Evolutionary conservation across 495 filamentous ascomycete genomes (phyloP), one percentile per base, ranked within the genome.

Genomic region (Beverwykella pulmonaria): DNA sequence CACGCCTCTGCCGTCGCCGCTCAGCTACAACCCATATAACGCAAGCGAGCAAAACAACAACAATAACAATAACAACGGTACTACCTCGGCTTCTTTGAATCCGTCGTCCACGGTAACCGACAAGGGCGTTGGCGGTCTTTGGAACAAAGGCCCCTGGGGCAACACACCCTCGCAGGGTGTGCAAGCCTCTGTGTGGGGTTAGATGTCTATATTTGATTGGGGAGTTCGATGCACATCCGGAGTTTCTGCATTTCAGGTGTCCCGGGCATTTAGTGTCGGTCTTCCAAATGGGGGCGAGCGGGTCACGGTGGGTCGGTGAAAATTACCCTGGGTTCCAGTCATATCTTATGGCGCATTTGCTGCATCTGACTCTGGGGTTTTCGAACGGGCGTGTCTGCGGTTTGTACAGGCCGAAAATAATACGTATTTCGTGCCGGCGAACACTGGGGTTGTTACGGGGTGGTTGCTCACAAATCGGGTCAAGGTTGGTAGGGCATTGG

Each of bases 1-100:
- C 4, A 95, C 93, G 17, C 92, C 94, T 58, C 82, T 97, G 22
- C 90, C 92, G 23, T 97, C 93, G 29, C 93, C 94, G 4, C 77
- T 98, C 36, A 89, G 86, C 77, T 92, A 92, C 70, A 46, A 63
- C 88, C 91, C 17, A 90, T 92, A 68, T 73, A 87, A 83, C 8
- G 73, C 82, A 25, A 77, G 77, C 59, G 86, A 90, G 57, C 75
- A 78, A 47, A 67, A 63, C 53, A 63, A 71, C 58, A 78, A 74
- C 39, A 77, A 74, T 36, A 73, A n/a, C 39, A 44, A 72, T 22
- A 70, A 68, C 14, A 67, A 68, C 5, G 9, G 30, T 17, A 86
- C 84, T 50, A 79, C 81, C 10, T 88, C 87, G 14, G 80, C 87
- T 7, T 81, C 86, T 8, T 85, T 87, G 32, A 89, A 86, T 74